phyloP scores from a whole-genome alignment of 139 green algal species.

The Dunaliella sp. region DNA sequence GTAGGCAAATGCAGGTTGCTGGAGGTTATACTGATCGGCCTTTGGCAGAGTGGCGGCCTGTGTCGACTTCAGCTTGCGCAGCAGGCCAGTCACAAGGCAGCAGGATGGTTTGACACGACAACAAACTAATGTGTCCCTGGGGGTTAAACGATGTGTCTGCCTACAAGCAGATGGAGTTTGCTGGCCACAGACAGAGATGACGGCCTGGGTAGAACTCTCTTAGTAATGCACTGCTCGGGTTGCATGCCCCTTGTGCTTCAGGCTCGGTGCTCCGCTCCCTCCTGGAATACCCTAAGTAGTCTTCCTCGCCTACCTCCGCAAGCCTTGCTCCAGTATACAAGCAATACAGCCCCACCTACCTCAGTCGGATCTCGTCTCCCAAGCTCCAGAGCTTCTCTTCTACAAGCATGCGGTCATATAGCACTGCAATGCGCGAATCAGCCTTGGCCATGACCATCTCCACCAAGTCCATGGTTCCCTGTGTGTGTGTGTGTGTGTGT shows the following conservation, averaged over 20 bases:
- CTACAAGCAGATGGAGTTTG: background rate
- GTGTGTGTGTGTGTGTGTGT: background rate
- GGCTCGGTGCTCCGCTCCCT: too few relatives aligned
- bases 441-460: constrained; percentile 95
- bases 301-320: background rate
- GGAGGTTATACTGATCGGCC: constrained; percentile 30
- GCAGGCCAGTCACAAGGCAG: too few relatives aligned
- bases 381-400: constrained; percentile 42
- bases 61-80: constrained; percentile 26
- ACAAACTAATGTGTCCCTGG: too few relatives aligned
- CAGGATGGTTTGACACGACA: too few relatives aligned
- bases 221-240: too few relatives aligned
- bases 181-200: constrained; percentile 38
- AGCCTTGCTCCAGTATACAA: background rate
- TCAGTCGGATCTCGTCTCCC: constrained; percentile 2
- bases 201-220: constrained; percentile 1
- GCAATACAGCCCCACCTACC: background rate
- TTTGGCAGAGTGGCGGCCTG: constrained; percentile 24
- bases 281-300: too few relatives aligned
- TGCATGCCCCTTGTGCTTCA: background rate
- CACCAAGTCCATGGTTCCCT: constrained; percentile 90
- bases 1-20: background rate
- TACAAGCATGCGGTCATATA: constrained; percentile 59
- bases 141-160: too few relatives aligned
- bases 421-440: constrained; percentile 72